Evolutionary conservation across 1,139 yeast species (phyloP), one percentile per base, ranked within the genome.

Genomic region (Geotrichum klebahnii): DNA sequence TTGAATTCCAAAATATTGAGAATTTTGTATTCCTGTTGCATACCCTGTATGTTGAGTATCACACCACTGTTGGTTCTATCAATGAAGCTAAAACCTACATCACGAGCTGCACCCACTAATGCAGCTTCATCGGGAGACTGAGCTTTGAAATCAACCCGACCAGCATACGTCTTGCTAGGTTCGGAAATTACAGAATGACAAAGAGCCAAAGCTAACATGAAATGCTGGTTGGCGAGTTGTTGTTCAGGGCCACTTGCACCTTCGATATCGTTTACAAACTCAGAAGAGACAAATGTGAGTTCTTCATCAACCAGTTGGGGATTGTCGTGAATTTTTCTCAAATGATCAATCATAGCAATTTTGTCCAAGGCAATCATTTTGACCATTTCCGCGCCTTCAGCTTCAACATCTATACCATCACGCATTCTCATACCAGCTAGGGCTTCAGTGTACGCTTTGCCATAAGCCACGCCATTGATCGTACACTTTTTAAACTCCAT

Each of bases 81-180:
- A 29, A 80, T 72, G 65, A 92, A 83, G 6, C 85, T 81, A 66
- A 83, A 85, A 2, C 98, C 98, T 59, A 88, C 72, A 66, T 90
- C 97, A 60, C 95, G 79, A 0, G 97, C 97, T 42, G 92, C 89
- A 5, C 84, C 79, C 3, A 92, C 97, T 53, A 92, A 76, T 0
- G 98, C 97, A 44, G 95, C 94, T 69, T 92, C 98, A 73, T 92
- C 98, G 0, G 98, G 98, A n/a, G 96, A 86, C 67, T 92, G 97
- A 0, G 98, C 97, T 64, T 89, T 87, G 63, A 86, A 78, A 37
- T 73, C 75, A 50, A 84, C 67, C 41, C 69, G 72, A 1, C 78
- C 79, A 32, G 86, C 83, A 24, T 51, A 33, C 41, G 75, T 74
- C 12, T 73, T 73, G 26, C 53, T 52, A 6, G 49, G 51, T 58